These are phyloP conservation scores for Zygosaccharomyces pseudobailii DNA, from an alignment of 1,139 yeast genomes.

Conservation along the genomic window DNA sequence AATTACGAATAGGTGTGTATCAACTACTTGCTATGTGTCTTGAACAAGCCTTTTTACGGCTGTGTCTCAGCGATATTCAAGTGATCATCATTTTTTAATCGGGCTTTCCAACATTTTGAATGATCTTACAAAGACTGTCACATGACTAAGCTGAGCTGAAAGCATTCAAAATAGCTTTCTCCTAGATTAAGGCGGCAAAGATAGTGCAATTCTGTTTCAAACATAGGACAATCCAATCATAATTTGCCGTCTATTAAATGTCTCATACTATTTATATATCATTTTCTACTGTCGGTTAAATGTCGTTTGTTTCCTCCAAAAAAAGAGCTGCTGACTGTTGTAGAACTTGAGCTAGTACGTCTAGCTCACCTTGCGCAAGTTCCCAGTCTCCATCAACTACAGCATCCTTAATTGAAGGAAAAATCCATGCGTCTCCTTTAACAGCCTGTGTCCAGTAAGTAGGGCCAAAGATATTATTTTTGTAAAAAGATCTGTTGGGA, in stretches of 20 bases:
- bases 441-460: constrained; percentile 47
- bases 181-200: too few relatives aligned
- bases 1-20: too few relatives aligned
- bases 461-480: constrained; percentile 68
- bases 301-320: constrained; percentile 28
- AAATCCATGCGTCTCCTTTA: constrained; percentile 56
- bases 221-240: too few relatives aligned
- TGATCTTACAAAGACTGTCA: too few relatives aligned
- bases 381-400: constrained; percentile 41
- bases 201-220: too few relatives aligned
- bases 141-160: too few relatives aligned
- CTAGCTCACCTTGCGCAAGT: constrained; percentile 53
- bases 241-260: neutral
- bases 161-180: too few relatives aligned
- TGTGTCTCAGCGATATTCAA: too few relatives aligned
- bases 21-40: too few relatives aligned
- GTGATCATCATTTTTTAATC: too few relatives aligned
- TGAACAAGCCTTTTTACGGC: too few relatives aligned
- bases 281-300: constrained; percentile 8
- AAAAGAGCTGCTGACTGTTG: constrained; percentile 33
- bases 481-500: constrained; percentile 59
- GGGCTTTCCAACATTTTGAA: too few relatives aligned
- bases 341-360: constrained; percentile 40
- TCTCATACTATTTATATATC: neutral
- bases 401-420: constrained; percentile 72